Base-by-base conservation (phyloP, 805 yeast species). In the Tetrapisispora taiwanensis region DNA sequence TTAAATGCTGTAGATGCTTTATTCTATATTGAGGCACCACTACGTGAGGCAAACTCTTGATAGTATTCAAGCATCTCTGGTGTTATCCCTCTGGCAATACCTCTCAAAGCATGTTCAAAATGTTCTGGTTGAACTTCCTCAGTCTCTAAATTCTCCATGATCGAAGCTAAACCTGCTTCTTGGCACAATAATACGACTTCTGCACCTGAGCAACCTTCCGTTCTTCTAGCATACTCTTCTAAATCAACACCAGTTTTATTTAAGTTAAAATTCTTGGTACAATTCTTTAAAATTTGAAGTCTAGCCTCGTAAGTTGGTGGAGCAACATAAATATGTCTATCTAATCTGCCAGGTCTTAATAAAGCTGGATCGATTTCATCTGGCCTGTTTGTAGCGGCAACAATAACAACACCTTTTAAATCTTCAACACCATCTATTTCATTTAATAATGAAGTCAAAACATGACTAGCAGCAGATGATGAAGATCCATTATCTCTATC, bases 341-440 rank as follows among this genome's bases (percentile, higher is more conserved):
- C 98, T 50, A 92, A 70, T 60, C 99, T 75, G 0, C 99, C 99
- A 0, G 99, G 98, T 56, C 99, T 77, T 58, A 92, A 69, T 45
- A 92, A 68, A 0, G 98, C 98, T 0, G 95, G 75, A 58, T 92
- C 98, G 36, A 92, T 87, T 22, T 84, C 83, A 39, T 87, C 88
- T 0, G 99, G 99, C 55, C 95, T 72, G 60, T 92, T 92, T 0
- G 99, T 92, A 9, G 98, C 98, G 1, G 96, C 98, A 26, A 92
- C 82, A 10, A 92, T 81, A 2, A 88, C 85, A 5, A 92, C 98
- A 3, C 95, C 97, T 42, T 83, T 84, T 52, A 92, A 67, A 48
- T 89, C 95, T 62, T 92, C 99, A 15, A 92, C 90, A 58, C 99
- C 99, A 60, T 92, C 99, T 54, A 92, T 84, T 63, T 92, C 99